Evolutionary conservation across 83 land plant species (phyloP), one percentile per base, ranked within the genome.

Genomic region (Thuja plicata): DNA sequence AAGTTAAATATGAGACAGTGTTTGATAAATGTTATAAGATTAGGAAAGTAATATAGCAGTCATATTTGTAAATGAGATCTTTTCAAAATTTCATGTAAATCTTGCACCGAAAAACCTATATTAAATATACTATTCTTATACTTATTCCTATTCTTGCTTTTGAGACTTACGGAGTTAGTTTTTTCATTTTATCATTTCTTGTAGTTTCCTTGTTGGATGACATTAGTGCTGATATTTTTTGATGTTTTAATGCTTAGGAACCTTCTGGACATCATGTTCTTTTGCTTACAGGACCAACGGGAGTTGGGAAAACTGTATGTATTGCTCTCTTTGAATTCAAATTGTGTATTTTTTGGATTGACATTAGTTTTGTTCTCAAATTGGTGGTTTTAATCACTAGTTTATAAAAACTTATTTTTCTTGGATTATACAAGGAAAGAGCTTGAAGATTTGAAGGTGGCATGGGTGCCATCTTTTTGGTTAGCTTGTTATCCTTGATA

Each of bases 291-390:
- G 99, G 99, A 50, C 98, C 90, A 88, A 90, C 99, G 84, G 99
- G 99, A 74, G 91, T 94, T 88, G 99, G 99, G 32, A 97, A 97
- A 93, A 93, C 98, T 88, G 98, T 97, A 91, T 60, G 95, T 86
- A 86, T 57, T 76, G 19, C 34, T 76, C 34, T 76, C 35, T 40
- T 89, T 27, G 6, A 10, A 27, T 11, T 46, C 35, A 46, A 74
- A 13, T 38, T 24, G 11, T 27, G 7, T 45, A 27, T 38, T 7
- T 0, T 73, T 30, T 82, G 52, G n/a, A 45, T 41, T 82, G 48
- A 82, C 30, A 32, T 17, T n/a, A 8, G 21, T 40, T 80, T 40
- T 35, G 17, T 41, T 41, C n/a, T 80, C 46, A 40, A 9, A 80
- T 41, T 80, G 3, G 41, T 38, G 71, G 30, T 19, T 80, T 82